A percentile compares a stretch with the other conserved stretches of the same genome.
These are phyloP conservation scores for Neodidymelliopsis sp. DNA, from an alignment of 2,329 filamentous ascomycete genomes.

Conservation along the genomic window DNA sequence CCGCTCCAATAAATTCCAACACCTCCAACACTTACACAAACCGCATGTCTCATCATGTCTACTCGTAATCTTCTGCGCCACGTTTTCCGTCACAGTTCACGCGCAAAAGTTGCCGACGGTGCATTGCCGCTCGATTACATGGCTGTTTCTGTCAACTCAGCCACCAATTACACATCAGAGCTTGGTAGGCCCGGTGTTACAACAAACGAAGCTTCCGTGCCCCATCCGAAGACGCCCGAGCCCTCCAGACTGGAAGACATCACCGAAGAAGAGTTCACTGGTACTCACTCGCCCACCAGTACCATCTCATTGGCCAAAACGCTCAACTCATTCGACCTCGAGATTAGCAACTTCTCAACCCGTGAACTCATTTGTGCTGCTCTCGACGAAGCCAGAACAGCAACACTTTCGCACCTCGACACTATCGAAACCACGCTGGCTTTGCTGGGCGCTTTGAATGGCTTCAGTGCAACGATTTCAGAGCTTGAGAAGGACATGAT, in stretches of 20 bases:
- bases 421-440: conserved; percentile 23
- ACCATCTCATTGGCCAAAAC: conserved; percentile 4
- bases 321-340: conserved; percentile 1
- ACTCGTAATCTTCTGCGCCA: conserved; percentile 20
- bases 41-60: no score
- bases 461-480: conserved; percentile 23
- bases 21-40: no score
- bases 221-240: not conserved
- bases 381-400: conserved; percentile 16
- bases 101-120: not conserved
- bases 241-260: conserved; percentile 5
- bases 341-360: conserved; percentile 6
- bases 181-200: no score
- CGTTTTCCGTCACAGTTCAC: conserved; percentile 23
- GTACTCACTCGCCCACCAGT: not conserved
- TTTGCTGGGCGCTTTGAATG: conserved; percentile 20
- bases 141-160: not conserved
- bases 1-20: no score
- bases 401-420: conserved; percentile 13
- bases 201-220: not conserved
- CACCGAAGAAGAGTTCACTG: not conserved
- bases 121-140: not conserved
- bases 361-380: conserved; percentile 21
- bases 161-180: no score
- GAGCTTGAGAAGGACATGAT: conserved; percentile 21